phyloP scores from a whole-genome alignment of 1,284 basidiomycete genomes.

The Apiotrichum sp. region DNA sequence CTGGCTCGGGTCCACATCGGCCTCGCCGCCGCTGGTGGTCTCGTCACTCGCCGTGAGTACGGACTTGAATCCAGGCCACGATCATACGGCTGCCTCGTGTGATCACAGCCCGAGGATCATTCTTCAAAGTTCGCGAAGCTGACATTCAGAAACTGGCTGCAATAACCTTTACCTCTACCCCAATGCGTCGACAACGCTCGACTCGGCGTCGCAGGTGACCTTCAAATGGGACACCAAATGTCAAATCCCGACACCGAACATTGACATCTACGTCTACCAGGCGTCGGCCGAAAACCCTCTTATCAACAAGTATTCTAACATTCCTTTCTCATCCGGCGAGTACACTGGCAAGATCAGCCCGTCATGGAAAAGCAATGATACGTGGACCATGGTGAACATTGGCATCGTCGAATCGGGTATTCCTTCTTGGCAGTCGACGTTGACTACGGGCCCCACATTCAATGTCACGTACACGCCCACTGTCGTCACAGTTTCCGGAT shows the following conservation, averaged over 20 bases:
- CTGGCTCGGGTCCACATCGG: slow-evolving; percentile 2
- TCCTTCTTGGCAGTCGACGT: slow-evolving; percentile 53
- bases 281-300: slow-evolving; percentile 49
- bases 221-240: slow-evolving; percentile 66
- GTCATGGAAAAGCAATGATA: slow-evolving; percentile 69
- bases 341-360: slow-evolving; percentile 57
- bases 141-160: slow-evolving; percentile 1
- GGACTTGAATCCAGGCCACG: too few relatives aligned
- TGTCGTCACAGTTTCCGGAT: slow-evolving; percentile 29
- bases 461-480: slow-evolving; percentile 47
- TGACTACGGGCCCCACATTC: slow-evolving; percentile 66
- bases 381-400: slow-evolving; percentile 57
- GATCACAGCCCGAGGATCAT: neutral
- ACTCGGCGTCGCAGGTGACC: slow-evolving; percentile 55
- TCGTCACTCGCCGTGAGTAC: neutral
- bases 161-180: slow-evolving; percentile 60
- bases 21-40: neutral
- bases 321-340: slow-evolving; percentile 56
- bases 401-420: slow-evolving; percentile 57
- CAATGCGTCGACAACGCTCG: slow-evolving; percentile 52
- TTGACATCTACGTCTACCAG: slow-evolving; percentile 71
- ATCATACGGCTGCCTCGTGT: neutral
- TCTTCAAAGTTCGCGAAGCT: neutral
- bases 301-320: slow-evolving; percentile 60
- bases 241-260: slow-evolving; percentile 47